Evolutionary conservation across 2,329 filamentous ascomycete species (phyloP), one percentile per base, ranked within the genome.

Genomic region (Thielaviopsis musarum): DNA sequence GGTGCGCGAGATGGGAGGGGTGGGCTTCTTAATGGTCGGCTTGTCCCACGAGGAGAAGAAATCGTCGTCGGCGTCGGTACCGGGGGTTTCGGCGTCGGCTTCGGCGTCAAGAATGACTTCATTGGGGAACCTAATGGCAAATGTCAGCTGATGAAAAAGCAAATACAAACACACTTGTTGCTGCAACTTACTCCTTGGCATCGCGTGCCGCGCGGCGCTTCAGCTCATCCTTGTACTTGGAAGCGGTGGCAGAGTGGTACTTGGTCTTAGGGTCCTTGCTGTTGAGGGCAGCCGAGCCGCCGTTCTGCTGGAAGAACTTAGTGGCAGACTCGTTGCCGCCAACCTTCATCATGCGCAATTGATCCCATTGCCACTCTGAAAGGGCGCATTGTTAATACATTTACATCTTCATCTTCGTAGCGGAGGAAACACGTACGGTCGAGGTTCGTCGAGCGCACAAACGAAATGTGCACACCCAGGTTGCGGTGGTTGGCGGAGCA

Each of bases 21-120:
- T 96, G 41, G 91, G 91, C 66, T 90, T 84, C 78, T 97, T 98
- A 74, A 98, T 94, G 4, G 90, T 82, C 22, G 93, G 93, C 75
- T 97, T 96, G 69, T 97, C 93, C 93, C 91, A 98, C 0, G 90
- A 96, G 10, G 91, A 95, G 74, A 98, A 98, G 77, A 98, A 98
- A 70, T 97, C 93, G 68, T 96, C 91, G 21, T 85, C 84, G 22
- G 81, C 78, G 65, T 95, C 90, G 65, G 83, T 86, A 53, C 86
- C 80, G n/a, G 91, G 88, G 12, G 89, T 94, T 62, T 88, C 84
- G 55, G 79, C 75, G 24, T 83, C 79, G 63, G 79, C 77, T 66
- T 97, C 93, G 60, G 83, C 87, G 45, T 61, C 60, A 64, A 96
- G 84, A 24, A 91, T 80, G 30, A 97, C 91, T 70, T 95, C 88